Percentiles rank a stretch among this genome's conserved stretches.
Conservation (phyloP, 2,329 filamentous ascomycete genomes). For the Colletotrichum simmondsii region DNA sequence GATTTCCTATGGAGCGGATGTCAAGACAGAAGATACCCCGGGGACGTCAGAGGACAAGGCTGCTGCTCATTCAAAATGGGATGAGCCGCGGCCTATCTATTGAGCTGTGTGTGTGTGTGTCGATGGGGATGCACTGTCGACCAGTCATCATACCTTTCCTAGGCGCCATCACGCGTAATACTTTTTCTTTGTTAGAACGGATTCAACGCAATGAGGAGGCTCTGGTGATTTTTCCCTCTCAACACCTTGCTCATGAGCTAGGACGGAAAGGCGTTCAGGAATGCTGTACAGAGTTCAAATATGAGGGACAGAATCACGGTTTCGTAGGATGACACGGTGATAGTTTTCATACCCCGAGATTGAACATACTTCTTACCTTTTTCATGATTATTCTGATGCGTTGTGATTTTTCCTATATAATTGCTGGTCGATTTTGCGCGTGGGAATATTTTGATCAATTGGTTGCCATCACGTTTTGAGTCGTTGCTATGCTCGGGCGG, state of each 20-base stretch:
- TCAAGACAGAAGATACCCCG: slow-evolving; percentile 47
- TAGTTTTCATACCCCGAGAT: not conserved
- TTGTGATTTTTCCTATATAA: not conserved
- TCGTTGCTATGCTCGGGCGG: slow-evolving; percentile 23
- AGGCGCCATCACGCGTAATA: not conserved
- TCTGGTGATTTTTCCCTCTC: not conserved
- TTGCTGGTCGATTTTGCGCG: not conserved
- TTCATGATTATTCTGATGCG: not conserved
- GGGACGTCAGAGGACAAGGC: slow-evolving; percentile 26
- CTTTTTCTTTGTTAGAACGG: slow-evolving; percentile 34
- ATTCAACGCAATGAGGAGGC: not conserved
- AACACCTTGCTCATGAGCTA: slow-evolving; percentile 18
- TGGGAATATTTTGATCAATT: not conserved
- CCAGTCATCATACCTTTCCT: not conserved
- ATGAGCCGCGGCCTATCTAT: slow-evolving; percentile 55
- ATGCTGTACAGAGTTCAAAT: not conserved
- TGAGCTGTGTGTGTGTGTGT: slow-evolving; percentile 37
- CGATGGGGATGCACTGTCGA: not conserved
- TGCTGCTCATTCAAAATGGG: slow-evolving; percentile 48
- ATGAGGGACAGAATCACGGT: not conserved
- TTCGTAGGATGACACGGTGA: not conserved
- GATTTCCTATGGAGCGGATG: slow-evolving; percentile 56
- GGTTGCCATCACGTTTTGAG: not conserved
- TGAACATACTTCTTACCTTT: not conserved
- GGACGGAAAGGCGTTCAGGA: slow-evolving; percentile 6